Evolutionary conservation across 257 asterid genomes (phyloP).

Genomic region (Linaria vulgaris): DNA sequence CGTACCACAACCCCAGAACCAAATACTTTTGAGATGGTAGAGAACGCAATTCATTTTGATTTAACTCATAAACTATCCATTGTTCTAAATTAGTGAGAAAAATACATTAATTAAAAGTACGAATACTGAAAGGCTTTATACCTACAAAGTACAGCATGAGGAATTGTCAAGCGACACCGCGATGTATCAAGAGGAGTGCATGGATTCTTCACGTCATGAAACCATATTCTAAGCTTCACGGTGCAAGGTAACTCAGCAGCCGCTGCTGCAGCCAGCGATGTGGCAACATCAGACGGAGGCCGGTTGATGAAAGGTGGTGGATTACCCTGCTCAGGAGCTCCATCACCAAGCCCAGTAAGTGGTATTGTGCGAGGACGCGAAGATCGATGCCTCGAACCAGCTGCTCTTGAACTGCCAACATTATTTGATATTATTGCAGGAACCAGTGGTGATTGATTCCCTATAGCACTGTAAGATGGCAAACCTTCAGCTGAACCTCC

Average conservation of each 20-base stretch:
- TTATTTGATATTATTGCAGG: conserved; percentile 43
- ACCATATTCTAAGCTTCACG: conserved; percentile 94
- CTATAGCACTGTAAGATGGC: conserved; percentile 42
- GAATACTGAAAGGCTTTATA: conserved; percentile 26
- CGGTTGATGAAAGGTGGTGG: conserved; percentile 59
- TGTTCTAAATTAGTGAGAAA: conserved; percentile 19
- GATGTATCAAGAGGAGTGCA: conserved; percentile 63
- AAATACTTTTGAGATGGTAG: no score
- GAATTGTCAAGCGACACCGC: conserved; percentile 76
- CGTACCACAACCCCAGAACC: no score
- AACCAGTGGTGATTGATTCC: conserved; percentile 51
- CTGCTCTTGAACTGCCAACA: conserved; percentile 44
- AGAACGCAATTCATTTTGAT: background rate
- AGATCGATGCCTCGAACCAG: conserved; percentile 63
- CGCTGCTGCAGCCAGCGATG: conserved; percentile 87
- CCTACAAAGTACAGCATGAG: conserved; percentile 98
- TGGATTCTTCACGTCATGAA: conserved; percentile 79
- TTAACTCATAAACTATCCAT: conserved; percentile 13
- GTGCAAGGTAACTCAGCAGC: conserved; percentile 98
- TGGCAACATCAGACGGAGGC: conserved; percentile 81
- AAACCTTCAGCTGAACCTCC: conserved; percentile 46
- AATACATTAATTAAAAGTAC: background rate
- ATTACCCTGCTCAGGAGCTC: conserved; percentile 49
- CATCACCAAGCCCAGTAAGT: conserved; percentile 44
- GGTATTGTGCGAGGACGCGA: conserved; percentile 55